Conservation (phyloP, 2,329 filamentous ascomycete genomes). For the Periconia sp. region DNA sequence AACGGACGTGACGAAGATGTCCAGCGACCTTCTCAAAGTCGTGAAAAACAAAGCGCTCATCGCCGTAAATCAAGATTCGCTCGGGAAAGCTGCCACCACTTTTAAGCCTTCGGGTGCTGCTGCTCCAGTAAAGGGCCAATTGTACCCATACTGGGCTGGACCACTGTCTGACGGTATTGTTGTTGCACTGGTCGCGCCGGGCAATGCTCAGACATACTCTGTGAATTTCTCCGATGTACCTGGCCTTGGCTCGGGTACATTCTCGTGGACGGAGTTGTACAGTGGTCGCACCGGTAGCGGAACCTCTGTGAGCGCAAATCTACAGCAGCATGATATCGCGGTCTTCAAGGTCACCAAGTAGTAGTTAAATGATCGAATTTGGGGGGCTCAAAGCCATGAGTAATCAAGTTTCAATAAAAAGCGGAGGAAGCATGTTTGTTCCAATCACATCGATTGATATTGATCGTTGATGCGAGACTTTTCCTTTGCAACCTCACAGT, state of each 20-base stretch:
- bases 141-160: constrained; percentile 20
- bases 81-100: constrained; percentile 14
- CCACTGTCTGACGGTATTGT: constrained; percentile 17
- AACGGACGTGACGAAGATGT: constrained; percentile 39
- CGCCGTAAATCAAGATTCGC: constrained; percentile 45
- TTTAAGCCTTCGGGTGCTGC: constrained; percentile 15
- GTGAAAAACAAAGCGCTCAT: constrained; percentile 38
- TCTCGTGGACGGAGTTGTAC: constrained; percentile 16
- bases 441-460: too few relatives aligned
- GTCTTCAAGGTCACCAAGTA: constrained; percentile 13
- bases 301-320: constrained; percentile 8
- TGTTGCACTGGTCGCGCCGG: constrained; percentile 12
- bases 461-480: too few relatives aligned
- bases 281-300: constrained; percentile 12
- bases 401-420: too few relatives aligned
- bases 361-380: too few relatives aligned
- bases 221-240: constrained; percentile 19
- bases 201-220: constrained; percentile 12
- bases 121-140: constrained; percentile 9
- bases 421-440: too few relatives aligned
- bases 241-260: constrained; percentile 14
- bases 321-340: constrained; percentile 15
- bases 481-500: too few relatives aligned
- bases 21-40: constrained; percentile 38
- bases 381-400: too few relatives aligned